These are phyloP conservation scores for Coccomyxa sp. DNA, from an alignment of 139 green algal genomes.

Conservation along the genomic window DNA sequence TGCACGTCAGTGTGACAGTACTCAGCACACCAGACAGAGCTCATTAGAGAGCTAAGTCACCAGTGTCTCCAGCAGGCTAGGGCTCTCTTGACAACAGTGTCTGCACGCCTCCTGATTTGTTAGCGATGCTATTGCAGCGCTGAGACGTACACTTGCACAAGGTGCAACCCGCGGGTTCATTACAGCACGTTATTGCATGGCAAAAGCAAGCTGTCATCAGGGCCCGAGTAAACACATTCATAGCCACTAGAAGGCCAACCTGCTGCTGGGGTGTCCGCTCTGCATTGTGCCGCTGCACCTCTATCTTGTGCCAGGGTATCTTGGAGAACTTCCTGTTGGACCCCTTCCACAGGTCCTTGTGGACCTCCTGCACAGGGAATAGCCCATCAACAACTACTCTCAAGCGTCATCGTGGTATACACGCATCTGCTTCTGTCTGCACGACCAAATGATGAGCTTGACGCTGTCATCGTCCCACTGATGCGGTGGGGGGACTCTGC, in stretches of 20 bases:
- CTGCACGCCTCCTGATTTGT: background rate
- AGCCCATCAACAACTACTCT: slow-evolving; percentile 35
- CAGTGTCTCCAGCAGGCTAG: background rate
- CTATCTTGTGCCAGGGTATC: slow-evolving; percentile 71
- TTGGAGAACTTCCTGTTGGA: slow-evolving; percentile 72
- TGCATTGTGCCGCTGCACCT: slow-evolving; percentile 50
- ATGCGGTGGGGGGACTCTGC: no score
- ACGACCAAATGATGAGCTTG: no score
- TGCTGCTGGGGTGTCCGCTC: slow-evolving; percentile 50
- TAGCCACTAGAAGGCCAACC: no score
- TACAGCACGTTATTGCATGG: no score
- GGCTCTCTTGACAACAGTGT: background rate
- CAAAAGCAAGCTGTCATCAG: no score
- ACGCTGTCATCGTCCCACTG: no score
- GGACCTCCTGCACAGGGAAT: slow-evolving; percentile 40
- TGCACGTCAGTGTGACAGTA: slow-evolving; percentile 26
- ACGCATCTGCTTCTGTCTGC: no score
- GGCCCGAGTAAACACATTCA: no score
- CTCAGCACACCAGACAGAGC: background rate
- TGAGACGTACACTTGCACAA: no score
- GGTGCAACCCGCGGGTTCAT: no score
- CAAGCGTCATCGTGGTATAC: no score
- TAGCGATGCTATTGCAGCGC: background rate
- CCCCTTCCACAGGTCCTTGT: slow-evolving; percentile 74
- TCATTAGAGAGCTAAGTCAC: background rate